Evolutionary conservation across 2,329 filamentous ascomycete genomes (phyloP).

Genomic region (Talaromyces piceae): DNA sequence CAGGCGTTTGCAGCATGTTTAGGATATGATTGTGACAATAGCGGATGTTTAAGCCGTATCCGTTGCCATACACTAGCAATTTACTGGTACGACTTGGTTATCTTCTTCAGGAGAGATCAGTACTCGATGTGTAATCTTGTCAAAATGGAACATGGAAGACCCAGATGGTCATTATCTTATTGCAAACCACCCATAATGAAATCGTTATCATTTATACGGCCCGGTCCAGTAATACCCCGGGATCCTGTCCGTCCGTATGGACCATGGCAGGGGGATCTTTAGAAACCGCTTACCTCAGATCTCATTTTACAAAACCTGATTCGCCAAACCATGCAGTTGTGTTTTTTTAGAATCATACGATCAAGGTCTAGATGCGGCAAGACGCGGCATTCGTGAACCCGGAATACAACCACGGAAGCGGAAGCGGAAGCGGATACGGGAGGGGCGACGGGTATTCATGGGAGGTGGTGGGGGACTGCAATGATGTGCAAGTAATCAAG

Average conservation of each 20-base stretch:
- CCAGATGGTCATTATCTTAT: no score
- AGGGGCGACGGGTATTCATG: conserved; percentile 4
- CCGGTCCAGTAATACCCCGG: background rate
- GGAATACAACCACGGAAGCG: conserved; percentile 9
- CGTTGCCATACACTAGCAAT: no score
- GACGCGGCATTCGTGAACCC: no score
- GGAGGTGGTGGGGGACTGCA: background rate
- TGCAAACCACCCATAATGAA: no score
- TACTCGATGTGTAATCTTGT: no score
- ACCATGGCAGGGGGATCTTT: no score
- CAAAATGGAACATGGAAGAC: no score
- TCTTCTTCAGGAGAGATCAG: no score
- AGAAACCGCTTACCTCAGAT: no score
- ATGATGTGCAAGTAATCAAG: background rate
- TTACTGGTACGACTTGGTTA: no score
- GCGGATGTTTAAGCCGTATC: no score
- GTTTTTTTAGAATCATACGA: background rate
- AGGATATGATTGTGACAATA: background rate
- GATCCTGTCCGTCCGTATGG: no score
- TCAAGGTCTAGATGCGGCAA: background rate
- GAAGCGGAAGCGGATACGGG: conserved; percentile 10
- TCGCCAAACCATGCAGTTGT: background rate
- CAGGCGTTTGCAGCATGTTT: conserved; percentile 7
- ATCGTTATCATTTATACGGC: background rate
- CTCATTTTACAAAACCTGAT: background rate